Evolutionary conservation across 495 filamentous ascomycete genomes (phyloP).

Genomic region (Articulospora tetracladia): DNA sequence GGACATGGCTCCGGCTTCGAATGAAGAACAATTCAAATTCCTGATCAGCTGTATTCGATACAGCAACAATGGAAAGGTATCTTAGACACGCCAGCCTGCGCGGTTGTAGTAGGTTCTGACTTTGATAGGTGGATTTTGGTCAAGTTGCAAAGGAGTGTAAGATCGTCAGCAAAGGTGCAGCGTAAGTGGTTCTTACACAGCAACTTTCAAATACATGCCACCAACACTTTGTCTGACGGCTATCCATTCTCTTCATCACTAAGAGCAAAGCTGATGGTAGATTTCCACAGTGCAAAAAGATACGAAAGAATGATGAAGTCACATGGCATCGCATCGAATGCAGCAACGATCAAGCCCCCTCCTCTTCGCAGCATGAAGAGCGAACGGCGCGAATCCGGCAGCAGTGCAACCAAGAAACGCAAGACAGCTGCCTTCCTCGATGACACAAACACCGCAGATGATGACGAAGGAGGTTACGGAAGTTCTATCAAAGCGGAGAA

Average conservation of each 20-base stretch:
- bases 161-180: conserved; percentile 60
- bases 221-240: neutral
- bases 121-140: conserved; percentile 52
- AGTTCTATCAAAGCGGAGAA: conserved; percentile 16
- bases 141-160: conserved; percentile 59
- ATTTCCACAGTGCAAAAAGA: conserved; percentile 50
- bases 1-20: conserved; percentile 42
- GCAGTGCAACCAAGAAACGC: conserved; percentile 8
- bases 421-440: conserved; percentile 19
- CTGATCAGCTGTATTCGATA: conserved; percentile 60
- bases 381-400: conserved; percentile 7
- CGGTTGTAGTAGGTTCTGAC: neutral
- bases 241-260: neutral
- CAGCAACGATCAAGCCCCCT: conserved; percentile 21
- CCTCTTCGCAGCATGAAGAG: conserved; percentile 11
- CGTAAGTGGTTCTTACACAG: conserved; percentile 55
- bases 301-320: conserved; percentile 62
- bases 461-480: conserved; percentile 10
- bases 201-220: neutral
- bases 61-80: conserved; percentile 54
- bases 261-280: neutral
- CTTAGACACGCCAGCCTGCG: conserved; percentile 15
- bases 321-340: conserved; percentile 39
- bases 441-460: conserved; percentile 12
- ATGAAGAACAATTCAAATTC: conserved; percentile 57